A percentile compares a stretch with the other conserved stretches of the same genome.
phyloP scores from a whole-genome alignment of 129 eudicot genomes.

The Centaurea solstitialis region DNA sequence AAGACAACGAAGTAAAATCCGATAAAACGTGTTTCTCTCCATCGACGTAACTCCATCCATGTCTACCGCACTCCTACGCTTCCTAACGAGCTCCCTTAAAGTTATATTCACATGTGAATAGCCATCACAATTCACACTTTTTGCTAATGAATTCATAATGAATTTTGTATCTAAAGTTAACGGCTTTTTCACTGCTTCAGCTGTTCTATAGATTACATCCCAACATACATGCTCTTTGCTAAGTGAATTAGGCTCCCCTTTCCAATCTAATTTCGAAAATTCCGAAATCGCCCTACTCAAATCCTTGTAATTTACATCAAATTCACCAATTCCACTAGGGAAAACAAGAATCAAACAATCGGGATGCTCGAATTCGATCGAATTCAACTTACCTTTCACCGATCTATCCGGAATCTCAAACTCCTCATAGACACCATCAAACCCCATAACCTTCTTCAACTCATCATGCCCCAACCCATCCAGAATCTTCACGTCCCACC shows the following conservation, averaged over 20 bases:
- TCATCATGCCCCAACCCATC: conserved; percentile 85
- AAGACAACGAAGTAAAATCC: conserved; percentile 78
- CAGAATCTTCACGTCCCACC: conserved; percentile 96
- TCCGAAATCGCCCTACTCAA: conserved; percentile 44
- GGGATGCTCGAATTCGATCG: conserved; percentile 88
- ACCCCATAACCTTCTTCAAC: conserved; percentile 73
- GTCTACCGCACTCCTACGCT: conserved; percentile 94
- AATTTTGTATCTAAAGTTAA: conserved; percentile 34
- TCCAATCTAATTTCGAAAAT: conserved; percentile 69
- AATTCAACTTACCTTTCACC: conserved; percentile 65
- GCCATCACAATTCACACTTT: conserved; percentile 46
- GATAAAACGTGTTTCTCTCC: conserved; percentile 65
- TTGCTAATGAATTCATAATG: conserved; percentile 36
- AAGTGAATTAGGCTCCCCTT: conserved; percentile 78
- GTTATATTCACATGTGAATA: conserved; percentile 49
- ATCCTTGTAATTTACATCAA: conserved; percentile 54
- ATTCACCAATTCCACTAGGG: conserved; percentile 45
- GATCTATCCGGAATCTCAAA: conserved; percentile 53
- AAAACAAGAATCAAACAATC: conserved; percentile 86
- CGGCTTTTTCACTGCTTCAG: conserved; percentile 71
- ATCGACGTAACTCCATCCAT: conserved; percentile 78
- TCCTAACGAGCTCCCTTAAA: conserved; percentile 73
- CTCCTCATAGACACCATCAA: conserved; percentile 36
- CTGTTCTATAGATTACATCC: conserved; percentile 82
- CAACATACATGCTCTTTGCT: conserved; percentile 85